Base-by-base conservation (phyloP, 1,139 yeast genomes). In the Scheffersomyces illinoinensis region DNA sequence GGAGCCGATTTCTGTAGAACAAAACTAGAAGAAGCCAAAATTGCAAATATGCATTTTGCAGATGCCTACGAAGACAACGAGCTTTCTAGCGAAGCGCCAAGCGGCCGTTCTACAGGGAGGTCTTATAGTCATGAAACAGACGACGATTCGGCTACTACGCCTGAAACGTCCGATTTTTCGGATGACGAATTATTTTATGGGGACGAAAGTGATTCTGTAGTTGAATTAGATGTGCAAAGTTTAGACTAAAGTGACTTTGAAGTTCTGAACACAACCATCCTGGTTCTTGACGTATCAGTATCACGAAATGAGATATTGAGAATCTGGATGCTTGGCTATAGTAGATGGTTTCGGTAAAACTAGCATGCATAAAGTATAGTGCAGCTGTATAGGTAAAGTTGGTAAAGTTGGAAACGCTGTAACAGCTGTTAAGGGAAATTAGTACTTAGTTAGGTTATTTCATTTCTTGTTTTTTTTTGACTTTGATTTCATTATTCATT, bases 1-100 rank as follows among this genome's bases (percentile, higher is more conserved):
- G 82, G 81, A 7, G 81, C 82, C 19, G 71, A 74, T 49, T 72
- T 63, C 58, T 78, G 81, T 60, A 70, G 71, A 58, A 61, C 67
- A n/a, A 67, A 68, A 55, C 62, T 75, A 26, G 71, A 72, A 48
- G 70, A 70, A 57, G 66, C 65, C 18, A 69, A 68, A 48, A 59
- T 64, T 49, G 66, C 64, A 5, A 67, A 66, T 53, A 61, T 64
- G 59, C 66, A 68, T 48, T 76, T 68, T 66, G 79, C 81, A 6
- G 73, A 67, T 24, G 67, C 66, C 21, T 67, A 71, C 54, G 71
- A 66, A 26, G 77, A 75, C 55, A 68, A 67, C 49, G 71, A 67
- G 55, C 71, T 68, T 57, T 62, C 63, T 17, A 48, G 4, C 17
- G 56, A 61, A 24, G 53, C 58, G 17, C n/a, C 23, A 18, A 33